Percentiles rank a stretch among this genome's conserved stretches.
Conservation (phyloP, 2,329 filamentous ascomycete genomes). For the Lachnellula hyalina region DNA sequence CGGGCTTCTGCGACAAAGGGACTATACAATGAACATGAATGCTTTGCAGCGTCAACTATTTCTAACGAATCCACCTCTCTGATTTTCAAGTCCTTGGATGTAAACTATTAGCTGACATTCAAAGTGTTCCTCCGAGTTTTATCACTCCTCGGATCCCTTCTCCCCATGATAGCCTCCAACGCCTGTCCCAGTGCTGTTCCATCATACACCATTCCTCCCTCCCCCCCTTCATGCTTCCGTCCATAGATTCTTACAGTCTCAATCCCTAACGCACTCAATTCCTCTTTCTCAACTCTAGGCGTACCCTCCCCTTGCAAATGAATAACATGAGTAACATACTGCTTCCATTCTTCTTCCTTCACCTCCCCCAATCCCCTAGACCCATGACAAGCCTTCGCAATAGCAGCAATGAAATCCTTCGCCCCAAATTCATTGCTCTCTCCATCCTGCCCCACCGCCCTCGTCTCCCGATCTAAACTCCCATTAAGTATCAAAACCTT, state of each 20-base stretch:
- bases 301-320: slow-evolving; percentile 68
- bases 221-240: slow-evolving; percentile 45
- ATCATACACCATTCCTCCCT: slow-evolving; percentile 64
- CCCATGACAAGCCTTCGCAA: slow-evolving; percentile 59
- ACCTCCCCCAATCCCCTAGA: slow-evolving; percentile 20
- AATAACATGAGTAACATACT: slow-evolving; percentile 79
- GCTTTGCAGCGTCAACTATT: neutral
- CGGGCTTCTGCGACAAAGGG: neutral
- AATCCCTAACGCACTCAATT: slow-evolving; percentile 63
- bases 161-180: slow-evolving; percentile 70
- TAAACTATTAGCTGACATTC: slow-evolving; percentile 13
- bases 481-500: slow-evolving; percentile 75
- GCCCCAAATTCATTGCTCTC: slow-evolving; percentile 57
- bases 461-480: slow-evolving; percentile 79
- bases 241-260: slow-evolving; percentile 75
- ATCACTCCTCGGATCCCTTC: slow-evolving; percentile 46
- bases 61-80: neutral
- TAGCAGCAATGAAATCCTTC: slow-evolving; percentile 74
- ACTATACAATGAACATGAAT: neutral
- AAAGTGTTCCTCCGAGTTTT: slow-evolving; percentile 56
- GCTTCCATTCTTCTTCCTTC: slow-evolving; percentile 45
- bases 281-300: slow-evolving; percentile 63
- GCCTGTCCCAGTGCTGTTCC: slow-evolving; percentile 67
- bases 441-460: slow-evolving; percentile 46
- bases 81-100: neutral